A percentile compares a stretch with the other conserved stretches of the same genome.
These are phyloP conservation scores for Meyerozyma athensensis DNA, from an alignment of 1,139 yeast species.

Conservation along the genomic window DNA sequence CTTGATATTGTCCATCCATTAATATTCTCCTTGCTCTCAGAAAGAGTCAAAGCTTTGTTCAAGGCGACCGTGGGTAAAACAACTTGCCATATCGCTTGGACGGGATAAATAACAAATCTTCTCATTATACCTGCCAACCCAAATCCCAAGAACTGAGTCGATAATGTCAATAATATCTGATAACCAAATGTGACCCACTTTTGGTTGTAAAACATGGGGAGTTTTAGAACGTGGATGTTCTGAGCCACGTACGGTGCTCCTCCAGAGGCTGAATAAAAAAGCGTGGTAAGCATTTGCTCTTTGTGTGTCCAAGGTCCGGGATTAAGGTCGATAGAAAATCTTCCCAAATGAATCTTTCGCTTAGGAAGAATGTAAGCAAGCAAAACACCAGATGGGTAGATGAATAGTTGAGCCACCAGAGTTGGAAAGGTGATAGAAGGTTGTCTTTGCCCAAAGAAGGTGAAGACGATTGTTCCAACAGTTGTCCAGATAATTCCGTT, in stretches of 20 bases:
- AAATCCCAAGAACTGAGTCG: conserved; percentile 21
- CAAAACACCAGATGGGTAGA: conserved; percentile 10
- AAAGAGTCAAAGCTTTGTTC: conserved; percentile 17
- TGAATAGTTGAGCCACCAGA: conserved; percentile 20
- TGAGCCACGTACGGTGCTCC: neutral
- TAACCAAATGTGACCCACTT: conserved; percentile 13
- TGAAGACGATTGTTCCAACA: conserved; percentile 20
- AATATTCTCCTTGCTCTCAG: conserved; percentile 37
- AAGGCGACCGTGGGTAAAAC: conserved; percentile 20
- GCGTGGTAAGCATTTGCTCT: conserved; percentile 8
- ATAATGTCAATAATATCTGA: conserved; percentile 6
- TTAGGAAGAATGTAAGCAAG: conserved; percentile 10
- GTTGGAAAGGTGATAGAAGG: conserved; percentile 20
- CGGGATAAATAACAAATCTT: conserved; percentile 22
- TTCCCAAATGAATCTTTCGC: conserved; percentile 12
- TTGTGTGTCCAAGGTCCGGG: conserved; percentile 23
- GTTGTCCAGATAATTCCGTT: conserved; percentile 15
- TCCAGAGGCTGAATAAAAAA: conserved; percentile 14
- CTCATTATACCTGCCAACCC: conserved; percentile 19
- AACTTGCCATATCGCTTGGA: conserved; percentile 22
- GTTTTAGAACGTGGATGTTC: conserved; percentile 6
- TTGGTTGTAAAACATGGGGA: conserved; percentile 17
- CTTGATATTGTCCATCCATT: conserved; percentile 51
- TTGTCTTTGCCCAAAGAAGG: conserved; percentile 20
- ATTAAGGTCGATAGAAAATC: conserved; percentile 22